phyloP scores from a whole-genome alignment of 2,329 filamentous ascomycete genomes.

The Gaeumannomyces sp. region DNA sequence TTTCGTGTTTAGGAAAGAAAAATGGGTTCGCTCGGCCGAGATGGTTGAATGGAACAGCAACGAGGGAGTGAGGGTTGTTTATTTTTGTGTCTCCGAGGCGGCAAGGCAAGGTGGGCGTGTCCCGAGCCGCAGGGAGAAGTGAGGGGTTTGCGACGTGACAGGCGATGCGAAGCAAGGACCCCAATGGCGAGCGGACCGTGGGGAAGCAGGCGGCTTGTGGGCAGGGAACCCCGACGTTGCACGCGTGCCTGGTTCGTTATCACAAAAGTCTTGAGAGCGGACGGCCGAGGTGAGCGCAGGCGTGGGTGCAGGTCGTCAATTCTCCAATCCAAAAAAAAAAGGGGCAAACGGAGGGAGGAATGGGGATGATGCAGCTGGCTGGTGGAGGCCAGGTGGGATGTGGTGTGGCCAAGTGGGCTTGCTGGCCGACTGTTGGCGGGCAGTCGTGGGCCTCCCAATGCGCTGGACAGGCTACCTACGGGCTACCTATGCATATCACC shows the following conservation, averaged over 20 bases:
- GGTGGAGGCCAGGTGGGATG: no score
- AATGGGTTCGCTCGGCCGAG: neutral
- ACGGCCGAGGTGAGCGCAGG: no score
- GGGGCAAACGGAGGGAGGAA: no score
- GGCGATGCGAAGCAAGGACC: slow-evolving; percentile 3
- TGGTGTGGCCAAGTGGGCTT: no score
- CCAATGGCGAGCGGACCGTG: neutral
- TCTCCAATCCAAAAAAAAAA: no score
- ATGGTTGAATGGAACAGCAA: neutral
- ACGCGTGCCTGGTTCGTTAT: slow-evolving; percentile 15
- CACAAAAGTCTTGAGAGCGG: no score
- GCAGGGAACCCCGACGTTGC: slow-evolving; percentile 5
- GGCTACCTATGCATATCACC: no score
- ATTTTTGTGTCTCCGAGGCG: neutral
- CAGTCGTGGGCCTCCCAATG: no score
- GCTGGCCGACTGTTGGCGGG: no score
- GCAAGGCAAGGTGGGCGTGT: neutral
- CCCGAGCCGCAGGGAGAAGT: neutral
- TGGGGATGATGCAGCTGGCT: no score
- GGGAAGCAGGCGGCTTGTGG: neutral
- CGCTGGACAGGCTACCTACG: no score
- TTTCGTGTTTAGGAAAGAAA: neutral
- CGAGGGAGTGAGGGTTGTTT: neutral
- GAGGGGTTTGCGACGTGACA: slow-evolving; percentile 12
- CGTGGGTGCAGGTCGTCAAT: no score